Conservation (phyloP, 495 filamentous ascomycete species). For the Podospora tetraspora region DNA sequence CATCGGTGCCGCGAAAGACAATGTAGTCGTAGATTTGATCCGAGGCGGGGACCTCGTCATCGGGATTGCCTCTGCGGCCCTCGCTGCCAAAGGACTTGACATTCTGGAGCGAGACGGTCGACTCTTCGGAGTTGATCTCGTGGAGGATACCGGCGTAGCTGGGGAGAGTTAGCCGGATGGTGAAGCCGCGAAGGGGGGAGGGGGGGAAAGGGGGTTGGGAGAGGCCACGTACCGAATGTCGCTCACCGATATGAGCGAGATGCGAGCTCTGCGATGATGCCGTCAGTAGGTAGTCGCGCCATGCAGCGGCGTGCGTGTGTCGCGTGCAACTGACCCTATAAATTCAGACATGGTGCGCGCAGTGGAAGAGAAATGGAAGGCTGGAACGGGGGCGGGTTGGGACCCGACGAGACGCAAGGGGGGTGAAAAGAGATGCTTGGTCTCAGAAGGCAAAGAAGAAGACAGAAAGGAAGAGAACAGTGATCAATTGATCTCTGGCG, state of each 20-base stretch:
- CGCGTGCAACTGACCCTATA: constrained; percentile 38
- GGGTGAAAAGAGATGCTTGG: background rate
- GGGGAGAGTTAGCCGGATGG: constrained; percentile 3
- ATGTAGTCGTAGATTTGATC: constrained; percentile 95
- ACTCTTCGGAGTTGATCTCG: constrained; percentile 95
- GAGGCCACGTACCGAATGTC: constrained; percentile 73
- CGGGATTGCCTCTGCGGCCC: constrained; percentile 69
- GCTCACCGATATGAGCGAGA: constrained; percentile 91
- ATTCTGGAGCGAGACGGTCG: constrained; percentile 93
- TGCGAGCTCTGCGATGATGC: constrained; percentile 53
- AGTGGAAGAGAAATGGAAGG: background rate
- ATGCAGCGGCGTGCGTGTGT: constrained; percentile 2
- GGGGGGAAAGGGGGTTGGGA: constrained; percentile 2
- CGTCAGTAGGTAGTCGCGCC: constrained; percentile 22
- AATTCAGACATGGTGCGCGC: constrained; percentile 45
- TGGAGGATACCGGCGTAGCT: constrained; percentile 95
- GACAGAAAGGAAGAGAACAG: constrained; percentile 1
- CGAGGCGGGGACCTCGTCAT: constrained; percentile 74
- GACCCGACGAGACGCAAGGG: background rate
- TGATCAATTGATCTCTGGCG: background rate
- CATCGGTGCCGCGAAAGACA: constrained; percentile 96
- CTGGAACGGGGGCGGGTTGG: background rate
- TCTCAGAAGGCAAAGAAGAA: background rate
- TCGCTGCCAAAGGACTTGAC: constrained; percentile 92
- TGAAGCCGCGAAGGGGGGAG: constrained; percentile 1